Evolutionary conservation across 2,329 filamentous ascomycete species (phyloP), one percentile per base, ranked within the genome.

Genomic region (Aureobasidium zeae): DNA sequence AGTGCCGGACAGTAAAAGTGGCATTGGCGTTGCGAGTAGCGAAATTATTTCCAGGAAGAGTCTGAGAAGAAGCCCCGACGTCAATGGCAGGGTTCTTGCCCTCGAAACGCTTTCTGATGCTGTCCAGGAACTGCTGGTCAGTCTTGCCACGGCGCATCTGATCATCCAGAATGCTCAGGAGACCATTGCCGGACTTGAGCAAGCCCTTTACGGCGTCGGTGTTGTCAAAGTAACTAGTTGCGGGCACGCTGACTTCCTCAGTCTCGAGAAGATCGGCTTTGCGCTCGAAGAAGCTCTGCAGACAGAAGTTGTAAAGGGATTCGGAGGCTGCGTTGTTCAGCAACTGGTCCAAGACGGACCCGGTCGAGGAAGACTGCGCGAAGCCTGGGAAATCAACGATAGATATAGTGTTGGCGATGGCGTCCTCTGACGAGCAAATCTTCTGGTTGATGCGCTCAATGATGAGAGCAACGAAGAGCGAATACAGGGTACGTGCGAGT

Each of bases 151-250:
- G 84, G 36, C 85, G 81, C 32, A 87, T 94, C 63, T 98, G 91
- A 57, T 98, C 91, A 57, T 98, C 91, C 0, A 98, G 70, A 50
- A 98, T 98, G 63, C 86, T 88, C 15, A 98, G 71, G 28, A 98
- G 70, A 32, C 91, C 91, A 56, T 96, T 96, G 19, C 88, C 86
- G 45, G 86, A 74, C 67, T 96, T 98, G 44, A 98, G 70, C 22
- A 98, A 72, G 10, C 87, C 89, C 56, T 84, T 86, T 48, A 95
- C 87, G 8, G 89, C 87, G 61, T 96, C 91, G 0, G 85, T 87
- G 63, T 96, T 98, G 64, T 98, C 91, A 55, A 95, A 98, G 63
- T 96, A 98, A 66, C 86, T 94, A 0, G 89, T 95, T 1, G 88
- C 81, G 2, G 88, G 76, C 2, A 98, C 86, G 22, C 73, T 79